Percentiles rank a stretch among this genome's conserved stretches.
phyloP scores from a whole-genome alignment of 768 basidiomycete genomes.

The Termitomyces sp. region DNA sequence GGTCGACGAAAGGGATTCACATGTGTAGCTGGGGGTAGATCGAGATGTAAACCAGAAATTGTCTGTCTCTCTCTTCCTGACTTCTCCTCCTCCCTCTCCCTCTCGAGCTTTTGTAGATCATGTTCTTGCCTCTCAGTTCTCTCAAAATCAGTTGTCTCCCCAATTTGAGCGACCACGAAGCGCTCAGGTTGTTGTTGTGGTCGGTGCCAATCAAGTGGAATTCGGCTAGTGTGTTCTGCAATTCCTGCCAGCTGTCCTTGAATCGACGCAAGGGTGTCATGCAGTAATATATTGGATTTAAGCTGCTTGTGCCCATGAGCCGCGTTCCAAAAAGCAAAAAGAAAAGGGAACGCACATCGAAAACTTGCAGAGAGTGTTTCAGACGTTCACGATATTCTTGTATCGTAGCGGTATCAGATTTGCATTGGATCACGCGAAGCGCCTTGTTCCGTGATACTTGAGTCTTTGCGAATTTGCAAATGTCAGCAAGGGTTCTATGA shows the following conservation, averaged over 20 bases:
- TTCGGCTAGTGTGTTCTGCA: not conserved
- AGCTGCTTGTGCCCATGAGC: not conserved
- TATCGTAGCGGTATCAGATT: not conserved
- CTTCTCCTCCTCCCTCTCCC: not conserved
- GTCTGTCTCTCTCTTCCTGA: not conserved
- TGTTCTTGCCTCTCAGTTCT: not conserved
- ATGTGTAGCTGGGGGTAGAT: not conserved
- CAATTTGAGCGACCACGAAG: no score
- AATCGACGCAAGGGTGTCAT: not conserved
- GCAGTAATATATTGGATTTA: not conserved
- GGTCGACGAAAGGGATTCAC: not conserved
- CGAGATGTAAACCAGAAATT: not conserved
- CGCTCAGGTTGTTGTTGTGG: not conserved
- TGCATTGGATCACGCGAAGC: not conserved
- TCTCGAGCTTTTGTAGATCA: not conserved
- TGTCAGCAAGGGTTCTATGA: not conserved
- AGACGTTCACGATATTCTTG: constrained; percentile 1
- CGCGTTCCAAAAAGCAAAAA: not conserved
- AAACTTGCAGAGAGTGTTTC: not conserved
- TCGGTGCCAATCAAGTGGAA: no score
- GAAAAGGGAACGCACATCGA: not conserved
- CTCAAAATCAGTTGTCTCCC: not conserved
- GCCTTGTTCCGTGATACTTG: not conserved
- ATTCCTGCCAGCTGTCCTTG: not conserved
- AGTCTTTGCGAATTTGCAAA: not conserved